Evolutionary conservation across 73 alveolate genomes (phyloP), one percentile per base, ranked within the genome.

Genomic region (Urostyla sp.): DNA sequence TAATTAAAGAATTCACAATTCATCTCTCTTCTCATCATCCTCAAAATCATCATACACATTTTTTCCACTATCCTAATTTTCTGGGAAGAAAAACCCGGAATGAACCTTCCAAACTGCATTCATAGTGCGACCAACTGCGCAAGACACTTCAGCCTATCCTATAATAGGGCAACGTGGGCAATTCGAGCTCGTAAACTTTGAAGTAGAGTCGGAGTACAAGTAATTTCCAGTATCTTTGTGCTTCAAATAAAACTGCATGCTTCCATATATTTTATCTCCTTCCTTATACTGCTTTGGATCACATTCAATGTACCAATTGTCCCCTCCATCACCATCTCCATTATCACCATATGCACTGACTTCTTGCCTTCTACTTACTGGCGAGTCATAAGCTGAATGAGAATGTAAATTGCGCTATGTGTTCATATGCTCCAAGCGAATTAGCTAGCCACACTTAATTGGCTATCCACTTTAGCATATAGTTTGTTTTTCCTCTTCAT

Each of bases 271-370:
- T 20, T 60, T 63, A 37, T 85, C 53, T 26, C 75, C 66, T 55
- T 75, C 79, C n/a, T n/a, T n/a, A n/a, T n/a, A n/a, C n/a, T n/a
- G n/a, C n/a, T n/a, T n/a, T n/a, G n/a, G n/a, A n/a, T n/a, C n/a
- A 36, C 96, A 90, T 59, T 90, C 96, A 1, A 90, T n/a, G 23
- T 75, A 45, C 93, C 93, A 90, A 60, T 85, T 83, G 59, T 90
- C 96, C 35, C 93, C 84, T 20, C 72, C 73, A 51, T 90, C 96
- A 35, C 96, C 96, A 43, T 69, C 89, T 30, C 96, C 96, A 45
- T 48, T 28, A 38, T 90, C 67, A 10, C 96, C 96, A 85, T 32
- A 85, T 3, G 93, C 93, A 34, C 90, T 63, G 72, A 89, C 96
- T 77, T 89, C 96, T 36, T 85, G 53, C 31, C 89, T 63, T 0